These are phyloP conservation scores for Exophiala viscosa DNA, from an alignment of 2,329 filamentous ascomycete species.

Conservation along the genomic window DNA sequence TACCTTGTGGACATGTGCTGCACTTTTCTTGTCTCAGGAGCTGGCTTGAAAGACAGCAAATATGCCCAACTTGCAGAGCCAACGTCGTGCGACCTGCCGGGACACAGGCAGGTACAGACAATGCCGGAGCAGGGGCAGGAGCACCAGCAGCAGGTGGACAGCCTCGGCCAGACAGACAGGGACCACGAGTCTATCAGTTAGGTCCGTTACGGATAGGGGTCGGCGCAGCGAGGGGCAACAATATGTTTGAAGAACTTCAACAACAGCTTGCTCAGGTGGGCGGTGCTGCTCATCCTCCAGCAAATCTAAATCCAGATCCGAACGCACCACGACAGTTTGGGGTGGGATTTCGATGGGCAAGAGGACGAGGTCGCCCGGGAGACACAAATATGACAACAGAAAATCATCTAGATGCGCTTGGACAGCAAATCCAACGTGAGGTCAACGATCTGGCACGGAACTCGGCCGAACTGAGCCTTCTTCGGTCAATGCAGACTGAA, in stretches of 20 bases:
- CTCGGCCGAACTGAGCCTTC: slow-evolving; percentile 64
- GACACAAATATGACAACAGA: slow-evolving; percentile 27
- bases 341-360: slow-evolving; percentile 39
- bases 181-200: slow-evolving; percentile 65
- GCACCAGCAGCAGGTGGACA: slow-evolving; percentile 12
- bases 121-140: slow-evolving; percentile 29
- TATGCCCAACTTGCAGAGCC: slow-evolving; percentile 88
- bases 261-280: slow-evolving; percentile 57
- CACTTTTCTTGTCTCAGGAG: slow-evolving; percentile 93
- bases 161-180: slow-evolving; percentile 34
- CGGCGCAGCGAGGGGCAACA: slow-evolving; percentile 56
- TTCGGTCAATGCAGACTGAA: slow-evolving; percentile 66
- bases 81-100: slow-evolving; percentile 57
- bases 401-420: slow-evolving; percentile 61
- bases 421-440: slow-evolving; percentile 66
- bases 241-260: slow-evolving; percentile 60
- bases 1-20: slow-evolving; percentile 92
- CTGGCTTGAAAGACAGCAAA: slow-evolving; percentile 96
- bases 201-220: slow-evolving; percentile 74
- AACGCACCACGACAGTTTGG: slow-evolving; percentile 38
- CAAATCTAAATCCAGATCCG: slow-evolving; percentile 26
- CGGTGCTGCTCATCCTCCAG: slow-evolving; percentile 35
- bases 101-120: slow-evolving; percentile 31
- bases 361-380: slow-evolving; percentile 21
- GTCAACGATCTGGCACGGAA: slow-evolving; percentile 60